A percentile compares a stretch with the other conserved stretches of the same genome.
Conservation (phyloP, 1,284 basidiomycete species). For the Gastroboletus turbinatus region DNA sequence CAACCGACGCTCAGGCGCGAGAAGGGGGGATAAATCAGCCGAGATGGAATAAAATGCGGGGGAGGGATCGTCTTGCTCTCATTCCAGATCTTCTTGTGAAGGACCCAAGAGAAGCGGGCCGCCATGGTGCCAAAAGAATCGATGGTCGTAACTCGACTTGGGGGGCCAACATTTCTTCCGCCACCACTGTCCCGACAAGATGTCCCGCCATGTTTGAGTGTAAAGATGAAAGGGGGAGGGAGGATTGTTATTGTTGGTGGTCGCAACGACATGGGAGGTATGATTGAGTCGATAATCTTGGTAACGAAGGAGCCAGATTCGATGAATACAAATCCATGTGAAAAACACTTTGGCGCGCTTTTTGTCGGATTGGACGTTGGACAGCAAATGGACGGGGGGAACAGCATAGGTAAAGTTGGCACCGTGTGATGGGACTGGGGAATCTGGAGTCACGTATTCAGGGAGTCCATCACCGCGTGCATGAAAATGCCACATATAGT, state of each 20-base stretch:
- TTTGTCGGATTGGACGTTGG: slow-evolving; percentile 1
- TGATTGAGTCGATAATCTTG: background rate
- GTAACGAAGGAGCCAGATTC: slow-evolving; percentile 2
- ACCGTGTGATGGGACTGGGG: background rate
- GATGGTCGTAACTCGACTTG: background rate
- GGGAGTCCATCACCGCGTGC: background rate
- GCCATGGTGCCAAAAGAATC: slow-evolving; percentile 1
- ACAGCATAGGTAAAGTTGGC: background rate
- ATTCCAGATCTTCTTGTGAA: background rate
- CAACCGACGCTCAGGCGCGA: background rate
- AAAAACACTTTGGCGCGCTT: slow-evolving; percentile 1
- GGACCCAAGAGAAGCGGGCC: background rate
- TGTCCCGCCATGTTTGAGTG: slow-evolving; percentile 2
- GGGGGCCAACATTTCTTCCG: background rate
- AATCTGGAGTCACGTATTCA: background rate
- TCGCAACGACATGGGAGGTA: background rate
- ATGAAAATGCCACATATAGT: slow-evolving; percentile 2
- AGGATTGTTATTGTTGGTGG: background rate
- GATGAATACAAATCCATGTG: slow-evolving; percentile 1
- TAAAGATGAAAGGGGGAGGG: slow-evolving; percentile 3
- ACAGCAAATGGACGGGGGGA: background rate
- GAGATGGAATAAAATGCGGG: background rate
- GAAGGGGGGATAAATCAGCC: background rate
- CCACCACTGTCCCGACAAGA: slow-evolving; percentile 2
- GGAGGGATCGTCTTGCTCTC: background rate